Base-by-base conservation (phyloP, 2,329 filamentous ascomycete genomes). In the Aspergillus neoniger region DNA sequence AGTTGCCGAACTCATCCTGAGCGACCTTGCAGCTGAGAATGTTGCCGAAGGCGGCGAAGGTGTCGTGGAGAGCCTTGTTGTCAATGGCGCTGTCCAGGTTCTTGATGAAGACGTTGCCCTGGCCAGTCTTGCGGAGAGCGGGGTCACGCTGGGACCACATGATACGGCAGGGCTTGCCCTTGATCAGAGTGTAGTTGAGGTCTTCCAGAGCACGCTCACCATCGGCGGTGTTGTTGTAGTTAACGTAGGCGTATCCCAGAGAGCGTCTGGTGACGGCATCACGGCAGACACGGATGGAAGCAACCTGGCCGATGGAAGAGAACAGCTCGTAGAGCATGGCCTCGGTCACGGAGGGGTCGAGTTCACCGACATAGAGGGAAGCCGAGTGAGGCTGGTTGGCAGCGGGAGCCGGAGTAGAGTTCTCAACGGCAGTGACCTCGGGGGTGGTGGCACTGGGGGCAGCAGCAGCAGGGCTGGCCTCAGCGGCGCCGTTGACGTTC, bases 121-220 rank as follows among this genome's bases (percentile, higher is more conserved):
- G 92, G 69, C 95, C 95, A 71, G 92, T 99, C 89, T 99, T 99
- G 84, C 95, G 95, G 73, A 99, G 89, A 78, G 94, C 94, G 69
- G 95, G 95, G 81, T 99, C 95, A 80, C 95, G 95, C 87, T 99
- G 95, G 68, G 95, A 99, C 95, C 95, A 99, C 95, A 99, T 99
- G 83, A 99, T 99, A 76, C 95, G 94, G 90, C 95, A 99, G 63
- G 95, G 94, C 77, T 91, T 92, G 73, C 93, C 93, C 87, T 98
- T 98, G 85, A 99, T 98, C 73, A 97, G 85, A 66, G 95, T 99
- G 86, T 99, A 99, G 88, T 99, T 99, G 72, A 99, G 87, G 83
- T 99, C 95, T 83, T 99, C 95, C 64, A 99, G 89, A 73, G 95
- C 95, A 82, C 96, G 96, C 86, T 99, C 95, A 73, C 95, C 95